phyloP scores from a whole-genome alignment of 176 grass and related monocot species.

The Olyra latifolia region DNA sequence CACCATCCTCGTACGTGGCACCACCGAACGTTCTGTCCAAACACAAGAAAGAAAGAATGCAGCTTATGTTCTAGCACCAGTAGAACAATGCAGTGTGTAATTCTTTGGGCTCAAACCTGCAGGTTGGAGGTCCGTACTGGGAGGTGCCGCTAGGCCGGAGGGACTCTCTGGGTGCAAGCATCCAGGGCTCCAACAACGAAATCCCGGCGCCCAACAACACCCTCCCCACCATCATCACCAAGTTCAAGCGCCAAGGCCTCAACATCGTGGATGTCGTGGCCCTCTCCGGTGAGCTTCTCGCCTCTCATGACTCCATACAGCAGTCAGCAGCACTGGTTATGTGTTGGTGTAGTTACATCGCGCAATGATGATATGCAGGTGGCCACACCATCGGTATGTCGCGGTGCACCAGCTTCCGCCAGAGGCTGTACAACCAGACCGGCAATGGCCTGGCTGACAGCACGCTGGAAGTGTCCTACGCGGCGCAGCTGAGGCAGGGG shows the following conservation, averaged over 20 bases:
- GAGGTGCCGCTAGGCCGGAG: conserved; percentile 87
- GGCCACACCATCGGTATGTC: conserved; percentile 80
- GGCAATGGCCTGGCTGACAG: conserved; percentile 67
- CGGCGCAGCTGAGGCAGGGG: conserved; percentile 44
- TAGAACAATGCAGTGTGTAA: neutral
- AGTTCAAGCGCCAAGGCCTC: conserved; percentile 81
- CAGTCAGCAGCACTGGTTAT: neutral
- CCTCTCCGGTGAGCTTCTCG: conserved; percentile 50
- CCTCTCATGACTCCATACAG: neutral
- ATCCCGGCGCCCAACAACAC: conserved; percentile 97
- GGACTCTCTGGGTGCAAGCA: conserved; percentile 74
- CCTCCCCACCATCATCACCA: conserved; percentile 84
- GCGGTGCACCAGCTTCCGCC: conserved; percentile 83
- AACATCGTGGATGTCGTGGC: conserved; percentile 70
- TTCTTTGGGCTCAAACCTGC: conserved; percentile 22
- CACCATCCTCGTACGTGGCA: conserved; percentile 47
- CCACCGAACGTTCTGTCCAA: neutral
- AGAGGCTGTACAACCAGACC: conserved; percentile 89
- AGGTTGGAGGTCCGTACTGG: conserved; percentile 84
- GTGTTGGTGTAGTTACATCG: neutral
- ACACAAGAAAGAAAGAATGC: neutral
- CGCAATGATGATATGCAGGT: conserved; percentile 42
- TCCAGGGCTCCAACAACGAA: conserved; percentile 87
- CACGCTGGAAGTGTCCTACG: conserved; percentile 54
- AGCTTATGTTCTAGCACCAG: neutral